Percentiles rank a stretch among this genome's conserved stretches.
Evolutionary conservation across 2,329 filamentous ascomycete genomes (phyloP).

Genomic region (Myotisia sp.): DNA sequence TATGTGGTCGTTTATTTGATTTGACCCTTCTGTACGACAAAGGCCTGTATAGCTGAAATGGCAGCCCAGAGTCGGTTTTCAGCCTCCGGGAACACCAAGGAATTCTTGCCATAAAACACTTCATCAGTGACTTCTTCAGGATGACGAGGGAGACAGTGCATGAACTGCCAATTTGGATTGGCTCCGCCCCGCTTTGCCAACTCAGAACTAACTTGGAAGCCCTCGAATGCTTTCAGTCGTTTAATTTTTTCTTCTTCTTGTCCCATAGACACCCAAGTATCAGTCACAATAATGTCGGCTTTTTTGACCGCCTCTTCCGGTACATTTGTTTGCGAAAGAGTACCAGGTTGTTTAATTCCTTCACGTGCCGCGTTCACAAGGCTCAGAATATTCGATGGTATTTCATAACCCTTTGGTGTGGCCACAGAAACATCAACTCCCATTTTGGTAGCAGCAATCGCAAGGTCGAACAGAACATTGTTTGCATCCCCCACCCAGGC

Average conservation of each 20-base stretch:
- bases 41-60: conserved; percentile 70
- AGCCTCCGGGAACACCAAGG: conserved; percentile 82
- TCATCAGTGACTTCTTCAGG: conserved; percentile 86
- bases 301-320: conserved; percentile 75
- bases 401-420: conserved; percentile 70
- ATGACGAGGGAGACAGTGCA: conserved; percentile 93
- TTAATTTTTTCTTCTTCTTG: conserved; percentile 74
- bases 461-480: conserved; percentile 89
- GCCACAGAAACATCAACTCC: conserved; percentile 79
- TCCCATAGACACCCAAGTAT: conserved; percentile 98
- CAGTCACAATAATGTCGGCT: conserved; percentile 83
- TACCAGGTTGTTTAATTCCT: conserved; percentile 46
- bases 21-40: conserved; percentile 86
- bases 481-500: conserved; percentile 96
- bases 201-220: conserved; percentile 82
- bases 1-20: conserved; percentile 39
- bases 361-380: conserved; percentile 53
- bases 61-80: conserved; percentile 92
- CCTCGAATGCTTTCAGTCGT: conserved; percentile 65
- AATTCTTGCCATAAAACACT: conserved; percentile 77
- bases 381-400: conserved; percentile 58
- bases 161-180: conserved; percentile 85
- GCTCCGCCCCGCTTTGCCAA: conserved; percentile 73
- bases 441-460: conserved; percentile 73
- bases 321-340: conserved; percentile 57